phyloP scores from a whole-genome alignment of 1,284 basidiomycete genomes.

The Heterobasidion occidentale region DNA sequence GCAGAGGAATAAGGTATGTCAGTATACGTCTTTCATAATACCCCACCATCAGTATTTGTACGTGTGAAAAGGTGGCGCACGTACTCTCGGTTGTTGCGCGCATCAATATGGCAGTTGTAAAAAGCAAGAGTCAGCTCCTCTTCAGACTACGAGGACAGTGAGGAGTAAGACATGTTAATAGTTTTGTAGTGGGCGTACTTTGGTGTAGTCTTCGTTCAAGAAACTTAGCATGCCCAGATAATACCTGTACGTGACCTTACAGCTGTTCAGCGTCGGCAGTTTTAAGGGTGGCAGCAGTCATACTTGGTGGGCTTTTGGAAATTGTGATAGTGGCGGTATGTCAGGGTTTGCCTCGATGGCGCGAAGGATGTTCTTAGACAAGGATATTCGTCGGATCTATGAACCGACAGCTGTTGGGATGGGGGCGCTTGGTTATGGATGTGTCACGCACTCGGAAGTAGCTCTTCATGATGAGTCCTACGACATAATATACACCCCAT shows the following conservation, averaged over 20 bases:
- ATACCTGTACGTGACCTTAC: slow-evolving; percentile 82
- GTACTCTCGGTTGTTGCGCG: slow-evolving; percentile 76
- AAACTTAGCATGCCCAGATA: slow-evolving; percentile 94
- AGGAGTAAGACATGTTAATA: neutral
- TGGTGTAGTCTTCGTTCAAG: slow-evolving; percentile 84
- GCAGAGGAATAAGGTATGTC: slow-evolving; percentile 84
- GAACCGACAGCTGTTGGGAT: neutral
- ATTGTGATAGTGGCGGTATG: slow-evolving; percentile 70
- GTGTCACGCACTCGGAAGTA: slow-evolving; percentile 77
- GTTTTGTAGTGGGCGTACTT: slow-evolving; percentile 32
- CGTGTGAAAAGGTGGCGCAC: slow-evolving; percentile 17
- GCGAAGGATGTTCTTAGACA: slow-evolving; percentile 88
- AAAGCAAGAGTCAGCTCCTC: slow-evolving; percentile 79
- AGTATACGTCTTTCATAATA: slow-evolving; percentile 63
- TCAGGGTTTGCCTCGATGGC: slow-evolving; percentile 83
- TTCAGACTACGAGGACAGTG: slow-evolving; percentile 48
- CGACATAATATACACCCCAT: slow-evolving; percentile 94
- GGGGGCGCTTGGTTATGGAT: neutral
- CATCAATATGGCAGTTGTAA: slow-evolving; percentile 64
- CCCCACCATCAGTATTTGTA: neutral
- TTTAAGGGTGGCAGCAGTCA: slow-evolving; percentile 16
- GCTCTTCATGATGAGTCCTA: slow-evolving; percentile 84
- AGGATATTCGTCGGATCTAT: slow-evolving; percentile 83
- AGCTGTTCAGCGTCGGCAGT: slow-evolving; percentile 12
- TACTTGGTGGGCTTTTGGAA: slow-evolving; percentile 84